Evolutionary conservation across 179 eudicot genomes (phyloP).

Genomic region (Silene vulgaris): DNA sequence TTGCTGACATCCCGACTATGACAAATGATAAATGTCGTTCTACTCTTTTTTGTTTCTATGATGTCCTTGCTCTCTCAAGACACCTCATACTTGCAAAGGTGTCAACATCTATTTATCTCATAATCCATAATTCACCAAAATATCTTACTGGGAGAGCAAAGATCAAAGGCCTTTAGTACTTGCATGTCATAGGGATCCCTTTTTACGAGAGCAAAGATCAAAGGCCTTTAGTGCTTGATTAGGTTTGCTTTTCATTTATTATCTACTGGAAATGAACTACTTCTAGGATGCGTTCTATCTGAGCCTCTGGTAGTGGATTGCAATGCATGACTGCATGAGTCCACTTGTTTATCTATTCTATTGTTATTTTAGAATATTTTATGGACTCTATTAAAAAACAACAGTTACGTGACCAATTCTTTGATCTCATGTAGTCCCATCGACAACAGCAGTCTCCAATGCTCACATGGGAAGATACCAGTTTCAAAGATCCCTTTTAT

Average conservation of each 20-base stretch:
- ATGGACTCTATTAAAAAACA: no score
- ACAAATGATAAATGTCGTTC: background rate
- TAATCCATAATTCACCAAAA: background rate
- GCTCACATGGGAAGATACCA: constrained; percentile 79
- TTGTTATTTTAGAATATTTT: background rate
- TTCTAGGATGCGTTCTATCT: background rate
- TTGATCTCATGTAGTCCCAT: constrained; percentile 53
- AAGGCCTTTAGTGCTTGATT: no score
- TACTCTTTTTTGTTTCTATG: background rate
- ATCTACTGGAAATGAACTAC: no score
- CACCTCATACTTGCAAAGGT: background rate
- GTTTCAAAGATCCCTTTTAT: constrained; percentile 56
- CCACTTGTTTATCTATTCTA: background rate
- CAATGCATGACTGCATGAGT: background rate
- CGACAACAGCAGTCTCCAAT: constrained; percentile 63
- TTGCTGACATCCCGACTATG: background rate
- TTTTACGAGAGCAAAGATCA: constrained; percentile 2
- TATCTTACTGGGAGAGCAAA: background rate
- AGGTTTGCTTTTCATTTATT: no score
- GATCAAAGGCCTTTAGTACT: background rate
- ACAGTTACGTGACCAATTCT: constrained; percentile 20
- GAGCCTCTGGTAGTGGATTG: background rate
- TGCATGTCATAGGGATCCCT: background rate
- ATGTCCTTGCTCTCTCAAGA: background rate
- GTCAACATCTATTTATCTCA: background rate